phyloP scores from a whole-genome alignment of 1,284 basidiomycete genomes.

The Veloboletus limbatus region DNA sequence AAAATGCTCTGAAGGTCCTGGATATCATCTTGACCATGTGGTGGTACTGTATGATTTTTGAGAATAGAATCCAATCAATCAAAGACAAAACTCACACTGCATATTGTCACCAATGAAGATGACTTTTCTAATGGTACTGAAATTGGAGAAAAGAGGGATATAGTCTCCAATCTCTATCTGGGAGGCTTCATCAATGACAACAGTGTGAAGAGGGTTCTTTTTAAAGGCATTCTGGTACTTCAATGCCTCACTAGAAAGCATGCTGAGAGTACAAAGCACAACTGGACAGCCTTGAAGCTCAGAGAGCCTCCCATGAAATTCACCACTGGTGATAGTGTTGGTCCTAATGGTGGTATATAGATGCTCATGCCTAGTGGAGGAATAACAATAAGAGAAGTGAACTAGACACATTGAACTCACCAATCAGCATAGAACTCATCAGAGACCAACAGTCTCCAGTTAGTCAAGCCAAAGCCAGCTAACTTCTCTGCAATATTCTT shows the following conservation, averaged over 20 bases:
- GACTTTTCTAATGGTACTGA: slow-evolving; percentile 28
- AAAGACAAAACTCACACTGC: slow-evolving; percentile 37
- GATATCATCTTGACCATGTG: slow-evolving; percentile 54
- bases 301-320: slow-evolving; percentile 27
- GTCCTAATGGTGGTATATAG: slow-evolving; percentile 38
- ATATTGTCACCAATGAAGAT: slow-evolving; percentile 48
- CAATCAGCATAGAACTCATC: slow-evolving; percentile 45
- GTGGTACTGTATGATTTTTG: slow-evolving; percentile 44
- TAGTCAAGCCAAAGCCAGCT: slow-evolving; percentile 32
- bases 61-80: neutral
- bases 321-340: slow-evolving; percentile 37
- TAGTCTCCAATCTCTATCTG: slow-evolving; percentile 47
- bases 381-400: slow-evolving; percentile 1
- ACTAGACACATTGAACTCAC: slow-evolving; percentile 32
- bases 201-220: slow-evolving; percentile 33
- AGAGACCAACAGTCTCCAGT: slow-evolving; percentile 48
- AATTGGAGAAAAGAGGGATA: slow-evolving; percentile 36
- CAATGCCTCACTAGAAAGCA: slow-evolving; percentile 54
- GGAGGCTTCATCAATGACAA: slow-evolving; percentile 49
- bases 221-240: slow-evolving; percentile 26
- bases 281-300: slow-evolving; percentile 28
- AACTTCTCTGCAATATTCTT: slow-evolving; percentile 59
- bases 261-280: slow-evolving; percentile 59
- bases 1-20: slow-evolving; percentile 55
- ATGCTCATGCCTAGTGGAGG: slow-evolving; percentile 49